Conservation (phyloP, 2,329 filamentous ascomycete genomes). For the Aspergillus sp. region DNA sequence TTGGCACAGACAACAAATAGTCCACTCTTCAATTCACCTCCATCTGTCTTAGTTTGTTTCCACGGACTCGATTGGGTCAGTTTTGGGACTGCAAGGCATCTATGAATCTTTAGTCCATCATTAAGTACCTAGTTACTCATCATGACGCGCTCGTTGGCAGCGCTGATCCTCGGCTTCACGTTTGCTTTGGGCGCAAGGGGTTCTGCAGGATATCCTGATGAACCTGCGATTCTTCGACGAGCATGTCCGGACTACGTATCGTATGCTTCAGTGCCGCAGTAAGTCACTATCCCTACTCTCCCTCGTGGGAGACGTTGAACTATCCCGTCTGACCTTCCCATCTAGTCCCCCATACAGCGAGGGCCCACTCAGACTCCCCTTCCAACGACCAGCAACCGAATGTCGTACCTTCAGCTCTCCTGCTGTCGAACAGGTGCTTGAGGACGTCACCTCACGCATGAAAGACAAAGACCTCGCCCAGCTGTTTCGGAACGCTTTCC, state of each 20-base stretch:
- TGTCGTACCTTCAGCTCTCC: constrained; percentile 90
- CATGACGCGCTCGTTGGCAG: constrained; percentile 10
- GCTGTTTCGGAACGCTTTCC: constrained; percentile 93
- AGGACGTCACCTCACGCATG: constrained; percentile 76
- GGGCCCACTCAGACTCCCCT: constrained; percentile 77
- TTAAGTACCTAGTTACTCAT: background rate
- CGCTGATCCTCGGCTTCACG: constrained; percentile 16
- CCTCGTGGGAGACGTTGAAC: background rate
- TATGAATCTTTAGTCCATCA: background rate
- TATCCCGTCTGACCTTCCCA: background rate
- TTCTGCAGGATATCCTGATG: constrained; percentile 21
- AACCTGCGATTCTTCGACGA: constrained; percentile 30
- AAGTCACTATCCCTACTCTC: constrained; percentile 27
- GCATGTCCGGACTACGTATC: constrained; percentile 67
- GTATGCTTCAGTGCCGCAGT: constrained; percentile 63
- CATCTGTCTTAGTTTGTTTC: background rate
- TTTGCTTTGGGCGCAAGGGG: constrained; percentile 8
- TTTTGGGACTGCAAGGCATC: background rate
- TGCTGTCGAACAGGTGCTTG: constrained; percentile 83
- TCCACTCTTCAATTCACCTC: background rate
- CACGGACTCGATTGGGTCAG: background rate
- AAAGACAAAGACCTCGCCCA: constrained; percentile 83
- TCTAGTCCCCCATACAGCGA: constrained; percentile 72
- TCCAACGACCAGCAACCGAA: constrained; percentile 73
- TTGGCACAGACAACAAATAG: background rate